A percentile compares a stretch with the other conserved stretches of the same genome.
phyloP scores from a whole-genome alignment of 2,329 filamentous ascomycete species.

The Fusarium dimerum region DNA sequence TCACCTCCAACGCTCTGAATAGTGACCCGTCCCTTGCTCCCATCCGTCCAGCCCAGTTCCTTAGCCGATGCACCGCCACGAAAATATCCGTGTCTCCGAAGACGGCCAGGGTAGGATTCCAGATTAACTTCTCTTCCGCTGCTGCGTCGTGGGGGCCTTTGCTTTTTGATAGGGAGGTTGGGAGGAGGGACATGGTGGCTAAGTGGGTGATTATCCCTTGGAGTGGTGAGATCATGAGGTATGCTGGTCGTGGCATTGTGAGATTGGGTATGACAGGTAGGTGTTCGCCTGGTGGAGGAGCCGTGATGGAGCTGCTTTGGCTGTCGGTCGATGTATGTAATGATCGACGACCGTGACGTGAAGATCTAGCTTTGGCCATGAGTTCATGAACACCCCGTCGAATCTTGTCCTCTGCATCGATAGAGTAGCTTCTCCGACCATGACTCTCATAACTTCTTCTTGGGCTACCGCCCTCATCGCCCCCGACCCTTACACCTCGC shows the following conservation, averaged over 20 bases:
- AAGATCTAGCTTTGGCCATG: conserved; percentile 40
- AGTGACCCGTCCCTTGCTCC: conserved; percentile 41
- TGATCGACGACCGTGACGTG: conserved; percentile 15
- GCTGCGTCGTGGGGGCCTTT: conserved; percentile 27
- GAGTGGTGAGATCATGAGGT: conserved; percentile 69
- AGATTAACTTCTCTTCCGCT: conserved; percentile 57
- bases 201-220: conserved; percentile 61
- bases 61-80: conserved; percentile 64
- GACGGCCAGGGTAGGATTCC: conserved; percentile 65
- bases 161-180: conserved; percentile 28
- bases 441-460: conserved; percentile 41
- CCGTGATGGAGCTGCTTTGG: conserved; percentile 9
- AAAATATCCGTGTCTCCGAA: conserved; percentile 79
- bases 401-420: conserved; percentile 50
- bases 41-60: conserved; percentile 64
- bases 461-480: conserved; percentile 45
- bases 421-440: conserved; percentile 37
- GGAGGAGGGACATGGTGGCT: conserved; percentile 60
- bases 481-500: conserved; percentile 50
- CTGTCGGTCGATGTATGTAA: conserved; percentile 11
- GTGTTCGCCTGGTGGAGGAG: conserved; percentile 21
- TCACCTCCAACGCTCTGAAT: conserved; percentile 51
- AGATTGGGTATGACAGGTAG: conserved; percentile 37
- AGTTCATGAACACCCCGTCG: conserved; percentile 50
- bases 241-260: conserved; percentile 46